Base-by-base conservation (phyloP, 2,329 filamentous ascomycete genomes). In the Cercospora zeae-maydis region DNA sequence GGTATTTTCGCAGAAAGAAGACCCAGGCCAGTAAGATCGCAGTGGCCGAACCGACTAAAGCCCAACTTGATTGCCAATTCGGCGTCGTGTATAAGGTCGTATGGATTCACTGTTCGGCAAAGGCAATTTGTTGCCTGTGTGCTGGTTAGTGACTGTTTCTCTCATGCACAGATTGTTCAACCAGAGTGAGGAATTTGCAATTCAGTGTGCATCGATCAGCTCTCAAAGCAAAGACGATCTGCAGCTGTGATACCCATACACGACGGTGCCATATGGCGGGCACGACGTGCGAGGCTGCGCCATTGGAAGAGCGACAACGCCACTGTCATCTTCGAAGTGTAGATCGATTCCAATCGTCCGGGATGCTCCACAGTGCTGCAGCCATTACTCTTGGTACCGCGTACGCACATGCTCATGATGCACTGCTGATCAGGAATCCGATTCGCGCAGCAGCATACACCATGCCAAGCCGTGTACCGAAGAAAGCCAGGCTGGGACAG, bases 401-500 rank as follows among this genome's bases (percentile, higher is more conserved):
- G n/a, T 6, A 13, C 21, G n/a, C 21, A 24, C 30, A 52, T n/a
- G n/a, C n/a, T n/a, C n/a, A n/a, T n/a, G n/a, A n/a, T n/a, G n/a
- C n/a, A 36, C 34, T 61, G 27, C 55, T 58, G 24, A 58, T 47
- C 55, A 58, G 16, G 24, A 58, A 58, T 19, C 57, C 47, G 2
- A 59, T 11, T 14, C 55, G 37, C 5, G 55, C 55, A 2, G 39
- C 55, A 8, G 36, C 57, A 31, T 54, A 60, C 24, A 60, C 74
- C 79, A 83, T 82, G 0, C 83, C 83, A 61, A 84, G 70, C 3
- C 81, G 72, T 16, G 79, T 80, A 10, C 78, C 78, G 14, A 79
- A 67, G 49, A 69, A 73, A 5, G 66, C 63, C 57, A 72, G 71
- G 60, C 78, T 70, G 7, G 61, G 77, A 75, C 47, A 80, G 78